Percentiles rank a stretch among this genome's conserved stretches.
These are phyloP conservation scores for Boletus rufocinnamomeus DNA, from an alignment of 768 basidiomycete species.

Conservation along the genomic window DNA sequence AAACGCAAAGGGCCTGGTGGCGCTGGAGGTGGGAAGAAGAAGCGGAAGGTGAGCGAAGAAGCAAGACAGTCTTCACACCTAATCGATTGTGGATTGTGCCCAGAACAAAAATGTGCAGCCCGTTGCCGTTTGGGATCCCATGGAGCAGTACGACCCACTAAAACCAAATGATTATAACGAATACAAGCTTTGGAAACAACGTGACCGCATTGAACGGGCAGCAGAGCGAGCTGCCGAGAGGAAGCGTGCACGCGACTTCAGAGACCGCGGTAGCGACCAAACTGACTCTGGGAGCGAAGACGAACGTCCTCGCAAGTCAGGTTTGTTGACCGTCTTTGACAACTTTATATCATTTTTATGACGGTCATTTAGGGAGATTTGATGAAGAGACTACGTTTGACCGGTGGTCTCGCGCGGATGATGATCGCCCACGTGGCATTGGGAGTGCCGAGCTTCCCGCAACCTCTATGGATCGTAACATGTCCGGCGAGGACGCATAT, in stretches of 20 bases:
- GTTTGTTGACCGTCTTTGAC: slow-evolving; percentile 38
- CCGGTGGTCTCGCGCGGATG: slow-evolving; percentile 57
- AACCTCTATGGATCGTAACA: slow-evolving; percentile 43
- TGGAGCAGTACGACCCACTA: slow-evolving; percentile 76
- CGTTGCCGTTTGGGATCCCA: slow-evolving; percentile 70
- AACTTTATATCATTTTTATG: slow-evolving; percentile 24
- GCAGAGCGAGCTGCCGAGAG: slow-evolving; percentile 59
- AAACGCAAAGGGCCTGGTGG: slow-evolving; percentile 52
- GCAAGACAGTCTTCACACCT: background rate
- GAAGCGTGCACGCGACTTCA: slow-evolving; percentile 56
- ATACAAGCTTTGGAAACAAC: slow-evolving; percentile 78
- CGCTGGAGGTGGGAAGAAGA: slow-evolving; percentile 48
- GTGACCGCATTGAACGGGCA: slow-evolving; percentile 73
- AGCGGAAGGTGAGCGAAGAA: slow-evolving; percentile 57
- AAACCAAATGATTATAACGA: slow-evolving; percentile 90
- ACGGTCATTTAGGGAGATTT: slow-evolving; percentile 32
- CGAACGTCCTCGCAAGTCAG: slow-evolving; percentile 67
- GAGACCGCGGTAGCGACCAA: slow-evolving; percentile 51
- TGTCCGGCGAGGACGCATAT: slow-evolving; percentile 82
- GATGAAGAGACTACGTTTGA: slow-evolving; percentile 47
- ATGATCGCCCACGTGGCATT: slow-evolving; percentile 38
- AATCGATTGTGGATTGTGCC: slow-evolving; percentile 2
- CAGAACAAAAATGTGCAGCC: slow-evolving; percentile 64
- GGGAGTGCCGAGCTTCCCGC: slow-evolving; percentile 31
- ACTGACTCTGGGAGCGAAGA: slow-evolving; percentile 72